Evolutionary conservation across 371 early-diverging fungal species (phyloP), one percentile per base, ranked within the genome.

Genomic region (Circinella minor): DNA sequence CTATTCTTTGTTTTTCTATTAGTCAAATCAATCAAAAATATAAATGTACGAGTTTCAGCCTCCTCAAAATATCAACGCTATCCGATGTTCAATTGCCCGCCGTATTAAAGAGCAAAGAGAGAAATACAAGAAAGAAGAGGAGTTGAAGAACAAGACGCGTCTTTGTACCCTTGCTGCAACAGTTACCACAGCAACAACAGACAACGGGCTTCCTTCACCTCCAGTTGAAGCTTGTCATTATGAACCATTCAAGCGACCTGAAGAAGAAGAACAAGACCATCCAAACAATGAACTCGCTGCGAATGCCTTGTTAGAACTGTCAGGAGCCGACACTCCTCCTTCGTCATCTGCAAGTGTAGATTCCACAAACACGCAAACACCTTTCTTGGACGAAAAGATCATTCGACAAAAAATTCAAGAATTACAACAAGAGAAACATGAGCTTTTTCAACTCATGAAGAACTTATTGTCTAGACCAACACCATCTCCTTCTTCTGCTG

Each of bases 401-500:
- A 71, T 81, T 61, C 75, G 77, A 60, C 73, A 77, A 60, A 78
- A 74, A 61, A 78, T 81, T 20, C 66, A 68, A 62, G 37, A 66
- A 27, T 68, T 81, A 17, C 74, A 78, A 51, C 62, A 76, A 67
- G 81, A 81, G 49, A 81, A 81, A 54, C 81, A 81, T 68, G 65
- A 64, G 47, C 61, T 81, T n/a, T 81, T 81, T 59, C 81, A 79
- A 66, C 67, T 69, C 59, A 77, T 81, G 79, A 81, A 77, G 60
- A 73, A 74, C 36, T 63, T 81, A 55, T 48, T 81, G 46, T 69
- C 77, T 17, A 54, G 70, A 17, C 71, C 65, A 36, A 49, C 68
- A 37, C 59, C 38, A 9, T n/a, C 54, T 47, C 3, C 65, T 18
- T 8, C 57, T 18, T 14, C 63, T 61, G 11, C n/a, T 18, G 37